Evolutionary conservation across 768 basidiomycete genomes (phyloP).

Genomic region (Leucosporidium yakuticum): DNA sequence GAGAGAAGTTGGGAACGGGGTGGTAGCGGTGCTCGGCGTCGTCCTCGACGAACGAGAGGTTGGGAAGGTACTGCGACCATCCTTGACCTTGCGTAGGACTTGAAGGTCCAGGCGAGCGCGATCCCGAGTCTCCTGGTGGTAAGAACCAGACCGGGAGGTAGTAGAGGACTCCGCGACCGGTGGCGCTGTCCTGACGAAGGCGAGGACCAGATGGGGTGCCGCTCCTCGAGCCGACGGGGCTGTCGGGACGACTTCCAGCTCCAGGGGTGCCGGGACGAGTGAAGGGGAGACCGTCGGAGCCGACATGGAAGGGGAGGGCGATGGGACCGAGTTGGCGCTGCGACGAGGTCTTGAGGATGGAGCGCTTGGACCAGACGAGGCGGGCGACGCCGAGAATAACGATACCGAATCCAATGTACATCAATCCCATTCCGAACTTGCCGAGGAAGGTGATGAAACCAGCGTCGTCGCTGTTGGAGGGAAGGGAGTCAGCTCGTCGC

Average conservation of each 20-base stretch:
- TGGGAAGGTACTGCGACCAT: constrained; percentile 32
- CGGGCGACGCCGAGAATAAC: constrained; percentile 64
- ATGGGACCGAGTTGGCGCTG: constrained; percentile 19
- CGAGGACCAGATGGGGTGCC: not conserved
- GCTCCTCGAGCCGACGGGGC: constrained; percentile 8
- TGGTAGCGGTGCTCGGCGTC: constrained; percentile 20
- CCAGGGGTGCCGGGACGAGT: constrained; percentile 24
- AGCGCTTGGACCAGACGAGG: constrained; percentile 33
- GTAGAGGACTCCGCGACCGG: constrained; percentile 22
- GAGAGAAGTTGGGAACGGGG: constrained; percentile 29
- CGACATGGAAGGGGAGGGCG: constrained; percentile 28
- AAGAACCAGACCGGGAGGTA: constrained; percentile 34
- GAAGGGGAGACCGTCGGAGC: not conserved
- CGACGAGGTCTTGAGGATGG: constrained; percentile 12
- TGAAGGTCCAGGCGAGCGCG: not conserved
- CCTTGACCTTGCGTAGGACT: not conserved
- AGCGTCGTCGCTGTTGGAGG: constrained; percentile 55
- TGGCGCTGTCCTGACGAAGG: not conserved
- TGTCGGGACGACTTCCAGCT: constrained; percentile 11
- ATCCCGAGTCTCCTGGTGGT: constrained; percentile 5
- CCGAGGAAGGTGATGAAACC: constrained; percentile 92
- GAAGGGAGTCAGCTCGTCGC: not conserved
- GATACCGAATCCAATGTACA: constrained; percentile 74
- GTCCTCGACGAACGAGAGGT: constrained; percentile 17
- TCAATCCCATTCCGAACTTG: constrained; percentile 75